Conservation (phyloP, 2,329 filamentous ascomycete species). For the Alternaria conjuncta region DNA sequence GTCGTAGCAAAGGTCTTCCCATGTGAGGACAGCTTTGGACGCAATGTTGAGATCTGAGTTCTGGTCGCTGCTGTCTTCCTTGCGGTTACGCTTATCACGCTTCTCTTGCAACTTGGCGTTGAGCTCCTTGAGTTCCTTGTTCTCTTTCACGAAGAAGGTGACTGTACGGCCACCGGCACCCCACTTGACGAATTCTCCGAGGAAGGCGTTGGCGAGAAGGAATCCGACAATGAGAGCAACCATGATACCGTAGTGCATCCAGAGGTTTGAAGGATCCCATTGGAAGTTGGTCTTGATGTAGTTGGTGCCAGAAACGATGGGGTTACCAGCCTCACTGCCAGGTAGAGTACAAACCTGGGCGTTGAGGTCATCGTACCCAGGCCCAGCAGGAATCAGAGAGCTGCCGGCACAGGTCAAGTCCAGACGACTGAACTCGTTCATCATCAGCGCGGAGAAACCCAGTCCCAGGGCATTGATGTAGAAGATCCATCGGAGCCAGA, state of each 20-base stretch:
- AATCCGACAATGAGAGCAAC: conserved; percentile 77
- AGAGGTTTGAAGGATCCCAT: conserved; percentile 71
- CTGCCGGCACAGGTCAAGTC: conserved; percentile 71
- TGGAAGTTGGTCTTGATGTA: conserved; percentile 75
- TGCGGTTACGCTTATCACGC: conserved; percentile 59
- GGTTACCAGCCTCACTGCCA: conserved; percentile 71
- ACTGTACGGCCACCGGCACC: conserved; percentile 82
- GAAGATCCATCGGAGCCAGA: conserved; percentile 84
- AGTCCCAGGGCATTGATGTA: conserved; percentile 81
- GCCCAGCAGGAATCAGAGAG: conserved; percentile 74
- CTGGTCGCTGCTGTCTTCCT: conserved; percentile 50
- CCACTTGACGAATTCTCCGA: conserved; percentile 79
- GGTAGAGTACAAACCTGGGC: conserved; percentile 83
- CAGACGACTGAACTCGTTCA: conserved; percentile 79
- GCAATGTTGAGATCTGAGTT: conserved; percentile 58
- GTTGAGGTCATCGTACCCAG: conserved; percentile 71
- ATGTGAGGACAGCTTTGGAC: conserved; percentile 64
- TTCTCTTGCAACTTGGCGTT: conserved; percentile 69
- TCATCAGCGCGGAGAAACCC: conserved; percentile 79
- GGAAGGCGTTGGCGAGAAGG: conserved; percentile 71
- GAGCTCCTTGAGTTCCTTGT: conserved; percentile 69
- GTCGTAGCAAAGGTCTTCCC: conserved; percentile 66
- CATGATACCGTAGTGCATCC: conserved; percentile 72
- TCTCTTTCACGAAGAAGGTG: conserved; percentile 76
- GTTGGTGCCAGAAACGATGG: conserved; percentile 66